phyloP scores from a whole-genome alignment of 73 alveolate species.

The Paramecium caudatum region DNA sequence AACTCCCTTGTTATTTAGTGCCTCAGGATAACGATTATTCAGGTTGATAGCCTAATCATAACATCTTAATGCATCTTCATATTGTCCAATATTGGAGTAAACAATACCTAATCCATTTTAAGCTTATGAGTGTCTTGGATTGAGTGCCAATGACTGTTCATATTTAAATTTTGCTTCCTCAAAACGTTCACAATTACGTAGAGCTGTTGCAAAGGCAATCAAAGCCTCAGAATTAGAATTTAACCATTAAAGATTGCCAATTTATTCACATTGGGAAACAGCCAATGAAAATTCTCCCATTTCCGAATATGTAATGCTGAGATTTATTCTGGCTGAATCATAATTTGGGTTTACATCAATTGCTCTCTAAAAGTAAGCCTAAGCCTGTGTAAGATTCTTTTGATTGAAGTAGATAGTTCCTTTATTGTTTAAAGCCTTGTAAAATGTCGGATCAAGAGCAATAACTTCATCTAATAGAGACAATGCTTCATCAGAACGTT shows the following conservation, averaged over 20 bases:
- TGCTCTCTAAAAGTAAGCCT: neutral
- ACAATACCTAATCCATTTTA: slow-evolving; percentile 65
- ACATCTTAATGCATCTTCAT: slow-evolving; percentile 57
- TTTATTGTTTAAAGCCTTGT: slow-evolving; percentile 31
- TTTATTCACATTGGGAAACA: neutral
- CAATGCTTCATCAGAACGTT: slow-evolving; percentile 46
- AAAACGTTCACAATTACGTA: slow-evolving; percentile 33
- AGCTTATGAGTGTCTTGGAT: slow-evolving; percentile 55
- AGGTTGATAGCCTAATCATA: slow-evolving; percentile 34
- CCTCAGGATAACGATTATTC: slow-evolving; percentile 54
- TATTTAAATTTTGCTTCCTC: slow-evolving; percentile 43
- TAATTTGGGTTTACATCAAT: slow-evolving; percentile 6
- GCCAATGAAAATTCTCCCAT: slow-evolving; percentile 30
- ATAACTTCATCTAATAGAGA: slow-evolving; percentile 15
- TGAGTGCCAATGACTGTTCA: slow-evolving; percentile 5
- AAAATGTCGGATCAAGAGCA: neutral
- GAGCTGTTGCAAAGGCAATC: slow-evolving; percentile 64
- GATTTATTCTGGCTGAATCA: slow-evolving; percentile 63
- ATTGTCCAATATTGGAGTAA: slow-evolving; percentile 17
- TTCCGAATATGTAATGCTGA: slow-evolving; percentile 48
- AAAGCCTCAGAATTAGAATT: slow-evolving; percentile 64
- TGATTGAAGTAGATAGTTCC: slow-evolving; percentile 54
- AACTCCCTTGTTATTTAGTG: slow-evolving; percentile 61
- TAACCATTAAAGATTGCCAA: slow-evolving; percentile 35
- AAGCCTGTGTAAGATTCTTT: slow-evolving; percentile 3